Base-by-base conservation (phyloP, 148 eudicot genomes). In the Fallopia convolvulus region DNA sequence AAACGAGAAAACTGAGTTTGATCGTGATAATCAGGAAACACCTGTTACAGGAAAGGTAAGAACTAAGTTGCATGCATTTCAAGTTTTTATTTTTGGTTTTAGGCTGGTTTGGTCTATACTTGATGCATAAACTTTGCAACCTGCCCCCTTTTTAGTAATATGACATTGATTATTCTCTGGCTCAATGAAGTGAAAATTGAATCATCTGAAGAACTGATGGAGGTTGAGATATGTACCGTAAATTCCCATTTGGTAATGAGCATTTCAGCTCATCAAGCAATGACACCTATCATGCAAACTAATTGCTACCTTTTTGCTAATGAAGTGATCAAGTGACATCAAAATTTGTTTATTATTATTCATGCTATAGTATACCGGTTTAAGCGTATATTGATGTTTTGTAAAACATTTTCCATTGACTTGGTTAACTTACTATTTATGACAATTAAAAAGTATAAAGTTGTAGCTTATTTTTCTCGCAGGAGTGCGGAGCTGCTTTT, bases 401-500 rank as follows among this genome's bases (percentile, higher is more conserved):
- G 7, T 32, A 32, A 32, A 41, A 65, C 70, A 30, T 30, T 4
- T 55, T 20, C 39, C 32, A 11, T 13, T 60, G 11, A 60, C 32
- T 23, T 23, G 26, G 26, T 60, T 9, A 55, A 20, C 26, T 55
- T 9, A 2, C 15, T 60, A 60, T 26, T 60, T 33, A 23, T 23
- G 26, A 23, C 8, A 10, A 23, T 26, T 26, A 26, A 26, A 26
- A 26, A 9, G 15, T 21, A 2, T 70, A 17, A 70, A 8, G 26
- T 72, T 7, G 32, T 20, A 48, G 70, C 65, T 75, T 75, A 14
- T 66, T 75, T 70, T 76, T 81, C 23, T 40, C 81, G 83, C 94
- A 95, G 99, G 99, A 95, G 83, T 86, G 89, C 81, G 85, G 91
- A 73, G 87, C 93, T 79, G 97, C 97, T 80, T 87, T 95, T 78